Conservation (phyloP, 2,329 filamentous ascomycete species). For the Aspergillus calidoustus region DNA sequence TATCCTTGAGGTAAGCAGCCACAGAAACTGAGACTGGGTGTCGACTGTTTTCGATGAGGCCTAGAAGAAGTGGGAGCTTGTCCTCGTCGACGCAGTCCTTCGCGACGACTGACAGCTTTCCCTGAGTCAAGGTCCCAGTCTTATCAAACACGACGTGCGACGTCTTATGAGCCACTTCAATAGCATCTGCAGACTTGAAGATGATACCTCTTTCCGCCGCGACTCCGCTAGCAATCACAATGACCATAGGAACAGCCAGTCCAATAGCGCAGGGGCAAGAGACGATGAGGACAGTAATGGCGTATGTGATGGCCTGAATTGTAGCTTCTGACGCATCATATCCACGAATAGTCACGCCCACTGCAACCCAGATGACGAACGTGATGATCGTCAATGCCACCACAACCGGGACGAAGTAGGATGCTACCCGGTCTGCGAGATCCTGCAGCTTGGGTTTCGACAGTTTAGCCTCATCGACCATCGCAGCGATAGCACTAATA, state of each 20-base stretch:
- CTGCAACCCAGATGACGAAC: constrained; percentile 68
- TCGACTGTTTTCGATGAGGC: too few species aligned
- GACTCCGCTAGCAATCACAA: constrained; percentile 71
- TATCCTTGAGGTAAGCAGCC: too few species aligned
- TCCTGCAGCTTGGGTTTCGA: constrained; percentile 72
- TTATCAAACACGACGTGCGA: constrained; percentile 79
- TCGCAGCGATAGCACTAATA: constrained; percentile 67
- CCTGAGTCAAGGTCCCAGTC: constrained; percentile 74
- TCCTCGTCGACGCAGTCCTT: constrained; percentile 21
- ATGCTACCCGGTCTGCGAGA: constrained; percentile 69
- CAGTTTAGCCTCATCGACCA: constrained; percentile 73
- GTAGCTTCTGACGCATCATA: constrained; percentile 52
- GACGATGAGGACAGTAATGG: constrained; percentile 73
- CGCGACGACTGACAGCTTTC: constrained; percentile 50
- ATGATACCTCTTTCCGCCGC: constrained; percentile 69
- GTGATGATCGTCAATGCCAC: constrained; percentile 61
- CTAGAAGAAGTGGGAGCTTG: constrained; percentile 32
- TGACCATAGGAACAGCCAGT: constrained; percentile 76
- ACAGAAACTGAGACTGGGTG: too few species aligned
- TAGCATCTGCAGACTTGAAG: constrained; percentile 68
- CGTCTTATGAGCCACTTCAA: constrained; percentile 65
- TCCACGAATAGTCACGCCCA: constrained; percentile 54
- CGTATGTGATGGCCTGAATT: constrained; percentile 70
- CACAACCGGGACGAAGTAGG: constrained; percentile 71
- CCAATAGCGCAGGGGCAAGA: constrained; percentile 82